Evolutionary conservation across 768 basidiomycete species (phyloP), one percentile per base, ranked within the genome.

Genomic region (Gelatoporia subvermispora): DNA sequence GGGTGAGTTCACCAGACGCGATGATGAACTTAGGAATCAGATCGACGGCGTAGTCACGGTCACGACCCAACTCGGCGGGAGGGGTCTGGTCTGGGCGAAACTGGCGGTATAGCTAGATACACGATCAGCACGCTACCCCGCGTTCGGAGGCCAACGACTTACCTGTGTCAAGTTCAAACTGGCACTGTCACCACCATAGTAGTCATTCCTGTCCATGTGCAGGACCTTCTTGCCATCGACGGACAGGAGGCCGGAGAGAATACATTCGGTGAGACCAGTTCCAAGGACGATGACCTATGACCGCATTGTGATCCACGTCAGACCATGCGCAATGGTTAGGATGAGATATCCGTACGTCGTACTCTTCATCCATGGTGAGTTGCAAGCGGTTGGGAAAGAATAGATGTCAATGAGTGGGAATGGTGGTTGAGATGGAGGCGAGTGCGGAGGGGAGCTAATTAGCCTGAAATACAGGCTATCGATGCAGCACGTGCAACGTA

Each of bases 161-260:
- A 90, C 95, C 84, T 99, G 96, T 17, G 93, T 96, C 60, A 99
- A 70, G 73, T 98, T 99, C 67, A 98, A 73, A 73, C 89, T 93
- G 40, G 96, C 96, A 63, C 90, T 89, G 64, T 97, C 96, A 48
- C 90, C 96, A 39, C 96, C 96, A 54, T 99, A 99, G 71, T 99
- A 99, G 69, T 99, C 95, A 62, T 98, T 98, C 62, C 92, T 78
- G 70, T 95, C 93, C 79, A 96, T 97, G 70, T 99, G 96, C 43
- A 99, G 83, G 61, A 99, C 96, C 74, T 98, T 99, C 81, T 98
- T 97, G 55, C 96, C 95, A 68, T 97, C 96, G 39, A 97, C 95
- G n/a, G 95, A 98, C 60, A 99, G 77, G 60, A 99, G 72, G 34
- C 96, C 96, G 15, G 96, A 98, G 53, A 99, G 82, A 67, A 98